These are phyloP conservation scores for Penicillium manginii DNA, from an alignment of 495 filamentous ascomycete genomes.

Conservation along the genomic window DNA sequence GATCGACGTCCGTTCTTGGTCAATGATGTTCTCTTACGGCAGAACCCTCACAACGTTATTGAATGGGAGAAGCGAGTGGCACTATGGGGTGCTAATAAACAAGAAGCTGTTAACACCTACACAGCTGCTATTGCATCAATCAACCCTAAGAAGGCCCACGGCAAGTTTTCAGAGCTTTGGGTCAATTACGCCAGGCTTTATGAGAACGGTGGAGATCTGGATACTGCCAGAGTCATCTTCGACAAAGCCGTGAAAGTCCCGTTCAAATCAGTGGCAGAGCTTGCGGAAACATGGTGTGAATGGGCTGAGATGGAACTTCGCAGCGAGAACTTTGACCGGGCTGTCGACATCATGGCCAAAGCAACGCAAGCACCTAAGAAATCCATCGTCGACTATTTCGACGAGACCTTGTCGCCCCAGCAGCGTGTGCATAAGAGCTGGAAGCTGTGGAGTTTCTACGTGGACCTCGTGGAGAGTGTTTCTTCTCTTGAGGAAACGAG, in stretches of 20 bases:
- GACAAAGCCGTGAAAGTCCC: conserved; percentile 98
- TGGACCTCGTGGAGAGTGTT: conserved; percentile 95
- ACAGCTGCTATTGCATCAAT: conserved; percentile 92
- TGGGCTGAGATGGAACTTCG: conserved; percentile 98
- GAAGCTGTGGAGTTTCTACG: conserved; percentile 99
- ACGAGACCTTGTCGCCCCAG: conserved; percentile 91
- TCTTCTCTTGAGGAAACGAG: conserved; percentile 88
- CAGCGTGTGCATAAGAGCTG: conserved; percentile 98
- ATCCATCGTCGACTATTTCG: conserved; percentile 96
- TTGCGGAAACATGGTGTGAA: conserved; percentile 98
- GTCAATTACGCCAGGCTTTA: conserved; percentile 98
- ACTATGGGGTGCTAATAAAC: conserved; percentile 92
- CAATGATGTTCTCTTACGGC: conserved; percentile 92
- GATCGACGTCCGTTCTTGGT: conserved; percentile 94
- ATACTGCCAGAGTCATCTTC: conserved; percentile 86
- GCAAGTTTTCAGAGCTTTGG: conserved; percentile 95
- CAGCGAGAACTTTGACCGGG: conserved; percentile 92
- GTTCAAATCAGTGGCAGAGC: conserved; percentile 91
- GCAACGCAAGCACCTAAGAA: conserved; percentile 93
- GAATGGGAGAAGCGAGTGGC: conserved; percentile 98
- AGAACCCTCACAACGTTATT: conserved; percentile 94
- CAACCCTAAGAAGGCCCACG: conserved; percentile 91
- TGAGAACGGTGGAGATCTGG: conserved; percentile 84
- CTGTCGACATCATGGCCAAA: conserved; percentile 94
- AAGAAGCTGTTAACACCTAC: conserved; percentile 91